Evolutionary conservation across 352 stramenopile genomes (phyloP), one percentile per base, ranked within the genome.

Genomic region (Phytophthora agathidicida): DNA sequence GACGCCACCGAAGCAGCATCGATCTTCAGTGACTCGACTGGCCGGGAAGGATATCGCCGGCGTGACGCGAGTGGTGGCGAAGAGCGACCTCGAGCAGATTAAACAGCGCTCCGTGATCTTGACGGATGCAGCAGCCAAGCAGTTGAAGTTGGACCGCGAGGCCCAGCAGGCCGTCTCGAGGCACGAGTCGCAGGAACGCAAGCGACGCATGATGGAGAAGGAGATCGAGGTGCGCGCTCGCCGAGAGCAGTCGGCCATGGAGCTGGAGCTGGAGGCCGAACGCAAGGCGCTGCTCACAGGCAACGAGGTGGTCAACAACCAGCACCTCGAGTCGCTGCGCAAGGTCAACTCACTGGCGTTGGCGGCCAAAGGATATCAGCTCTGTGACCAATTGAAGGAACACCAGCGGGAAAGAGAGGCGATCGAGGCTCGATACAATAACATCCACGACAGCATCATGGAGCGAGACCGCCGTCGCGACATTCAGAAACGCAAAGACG

Each of bases 171-270:
- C 69, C 14, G 78, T 51, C 6, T 65, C 83, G 20, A 65, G 82
- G 2, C 71, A 88, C 19, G 78, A 86, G 23, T 78, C 80, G 0
- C 61, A 91, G 28, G 80, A 91, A 31, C 80, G 80, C 16, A 93
- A 93, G 60, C 74, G 68, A 2, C 69, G 68, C 17, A 91, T 93
- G 81, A 75, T 90, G 66, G 78, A 93, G 49, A 91, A 93, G 47
- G 81, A 91, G 57, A 54, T 89, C 9, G 63, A 75, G 60, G 82
- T 91, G 31, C 81, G 80, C 22, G 74, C 70, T 5, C 64, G 80
- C 9, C 76, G 84, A 5, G 84, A 93, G 48, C 75, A 91, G 47
- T 82, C 78, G 9, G 79, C 80, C 13, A 80, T 91, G 54, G 79
- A 91, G 39, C 74, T 88, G 68, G 81, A 93, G 48, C 56, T 91